Evolutionary conservation across 2,329 filamentous ascomycete species (phyloP), one percentile per base, ranked within the genome.

Genomic region (Pseudocercospora fijiensis): DNA sequence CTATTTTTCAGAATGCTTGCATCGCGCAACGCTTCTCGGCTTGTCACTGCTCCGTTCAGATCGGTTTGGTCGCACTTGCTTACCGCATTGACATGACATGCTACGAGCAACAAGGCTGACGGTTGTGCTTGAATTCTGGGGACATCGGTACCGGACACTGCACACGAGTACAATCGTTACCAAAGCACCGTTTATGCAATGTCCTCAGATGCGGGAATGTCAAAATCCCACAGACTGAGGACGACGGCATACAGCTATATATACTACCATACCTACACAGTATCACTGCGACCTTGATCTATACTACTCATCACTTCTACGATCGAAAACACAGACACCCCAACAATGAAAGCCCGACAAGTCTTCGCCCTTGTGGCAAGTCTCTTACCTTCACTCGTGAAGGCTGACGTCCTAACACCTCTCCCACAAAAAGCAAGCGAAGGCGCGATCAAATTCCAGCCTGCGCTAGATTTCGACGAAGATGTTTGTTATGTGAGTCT

Each of bases 381-480:
- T 41, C 37, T 41, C 37, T 41, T 51, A 24, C 45, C 24, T 51
- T 22, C 24, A 26, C 45, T 26, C 20, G 24, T 8, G 20, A 51
- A 26, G 20, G 45, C 45, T 26, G 45, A 51, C 16, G 20, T 51
- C 45, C 45, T 51, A 9, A 2, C 20, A 11, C 45, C 4, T 51
- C 45, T 51, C 24, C 45, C 45, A 13, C 18, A 51, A 26, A 22
- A 24, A 13, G 45, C 45, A 11, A 24, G 45, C 13, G 13, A n/a
- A 22, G 24, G 24, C 45, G 45, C 45, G 10, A 24, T 51, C 3
- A 51, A 26, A n/a, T 51, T 51, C 16, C 58, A 60, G 22, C 58
- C 58, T 18, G 18, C 51, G 7, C 22, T 51, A 4, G 58, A 60
- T 28, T 60, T 60, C 18, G 41, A 60, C 47, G 18, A n/a, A 11